These are phyloP conservation scores for Plasmodium chabaudi DNA, from an alignment of 169 alveolate species.

Conservation along the genomic window DNA sequence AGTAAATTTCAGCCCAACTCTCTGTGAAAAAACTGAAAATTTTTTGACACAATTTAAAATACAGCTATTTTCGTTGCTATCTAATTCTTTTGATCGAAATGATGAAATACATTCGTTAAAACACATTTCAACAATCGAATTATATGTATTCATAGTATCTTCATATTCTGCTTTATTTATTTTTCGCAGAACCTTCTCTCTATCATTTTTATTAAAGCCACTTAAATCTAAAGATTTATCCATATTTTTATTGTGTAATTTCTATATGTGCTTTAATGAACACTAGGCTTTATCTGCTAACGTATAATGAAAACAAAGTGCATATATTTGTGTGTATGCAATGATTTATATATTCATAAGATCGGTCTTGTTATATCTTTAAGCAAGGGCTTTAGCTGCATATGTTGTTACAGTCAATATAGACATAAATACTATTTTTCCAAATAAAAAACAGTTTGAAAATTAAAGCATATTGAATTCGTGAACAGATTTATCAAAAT, in stretches of 20 bases:
- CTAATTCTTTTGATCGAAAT: constrained; percentile 84
- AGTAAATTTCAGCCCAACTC: constrained; percentile 82
- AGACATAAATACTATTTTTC: no score
- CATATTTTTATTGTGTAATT: constrained; percentile 26
- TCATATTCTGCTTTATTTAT: constrained; percentile 85
- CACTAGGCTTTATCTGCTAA: constrained; percentile 4
- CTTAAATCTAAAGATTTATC: constrained; percentile 77
- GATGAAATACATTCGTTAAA: constrained; percentile 84
- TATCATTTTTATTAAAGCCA: constrained; percentile 75
- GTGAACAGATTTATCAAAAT: no score
- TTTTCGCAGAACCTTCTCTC: constrained; percentile 80
- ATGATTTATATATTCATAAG: background rate
- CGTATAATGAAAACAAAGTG: background rate
- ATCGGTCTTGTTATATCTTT: no score
- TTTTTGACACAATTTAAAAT: constrained; percentile 84
- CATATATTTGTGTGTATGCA: background rate
- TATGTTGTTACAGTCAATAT: no score
- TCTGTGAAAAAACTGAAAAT: constrained; percentile 84
- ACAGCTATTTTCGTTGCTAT: constrained; percentile 81
- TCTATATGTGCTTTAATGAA: background rate
- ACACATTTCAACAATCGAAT: constrained; percentile 85
- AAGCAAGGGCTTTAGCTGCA: no score
- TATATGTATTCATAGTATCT: constrained; percentile 85
- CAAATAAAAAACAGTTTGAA: no score
- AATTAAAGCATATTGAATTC: no score